Evolutionary conservation across 2,329 filamentous ascomycete species (phyloP), one percentile per base, ranked within the genome.

Genomic region (Pleomassaria siparia): DNA sequence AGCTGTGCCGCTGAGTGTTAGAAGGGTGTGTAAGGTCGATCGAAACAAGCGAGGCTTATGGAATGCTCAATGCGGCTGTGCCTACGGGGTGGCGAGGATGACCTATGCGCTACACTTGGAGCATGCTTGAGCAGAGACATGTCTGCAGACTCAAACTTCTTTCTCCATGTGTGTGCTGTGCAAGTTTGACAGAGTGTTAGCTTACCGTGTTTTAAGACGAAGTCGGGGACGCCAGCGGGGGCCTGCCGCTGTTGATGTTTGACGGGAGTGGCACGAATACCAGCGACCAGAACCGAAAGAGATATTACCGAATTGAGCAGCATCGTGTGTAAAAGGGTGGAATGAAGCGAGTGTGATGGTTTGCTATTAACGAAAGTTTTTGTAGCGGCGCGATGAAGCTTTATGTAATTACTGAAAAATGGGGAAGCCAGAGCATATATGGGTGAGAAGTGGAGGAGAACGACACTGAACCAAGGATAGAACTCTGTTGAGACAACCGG

Each of bases 181-280:
- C 35, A 44, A 21, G 8, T 8, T 20, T 12, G 26, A 43, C 21
- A 18, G 28, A 30, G 26, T 8, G 6, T 28, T 22, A 21, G 16
- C 64, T 40, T 43, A 72, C 70, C 70, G 60, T 72, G 72, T 40
- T 67, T 70, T 12, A 72, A 18, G 0, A 72, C 68, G 56, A 64
- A 73, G 20, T 67, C 61, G 11, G 70, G 70, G 0, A 72, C 58
- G n/a, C 58, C 55, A 36, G 30, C 42, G 16, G 58, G 63, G 12
- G 49, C 55, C 21, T 66, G 62, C 40, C 60, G 54, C 26, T 55
- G 40, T 30, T 51, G 37, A 13, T 58, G 30, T 16, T 48, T 54
- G 15, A 57, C 44, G 1, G 64, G 62, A 12, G 54, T 59, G 20
- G 59, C 45, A 6, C 39, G 12, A 21, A 40, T 44, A 32, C 37